A percentile compares a stretch with the other conserved stretches of the same genome.
Evolutionary conservation across 495 filamentous ascomycete species (phyloP).

Genomic region (Lasiosphaeria hispida): DNA sequence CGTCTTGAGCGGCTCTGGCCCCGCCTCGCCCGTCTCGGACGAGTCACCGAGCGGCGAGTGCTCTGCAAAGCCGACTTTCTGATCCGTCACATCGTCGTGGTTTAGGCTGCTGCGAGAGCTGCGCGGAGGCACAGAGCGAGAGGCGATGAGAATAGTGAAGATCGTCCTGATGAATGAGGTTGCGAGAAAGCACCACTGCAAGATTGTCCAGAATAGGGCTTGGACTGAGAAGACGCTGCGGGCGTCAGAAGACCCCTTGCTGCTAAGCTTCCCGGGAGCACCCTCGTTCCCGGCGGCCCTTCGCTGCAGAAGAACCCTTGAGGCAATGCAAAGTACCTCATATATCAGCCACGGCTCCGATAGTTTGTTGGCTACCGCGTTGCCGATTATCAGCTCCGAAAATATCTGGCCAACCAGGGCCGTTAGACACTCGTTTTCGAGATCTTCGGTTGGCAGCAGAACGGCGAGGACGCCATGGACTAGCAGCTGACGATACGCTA

Average conservation of each 20-base stretch:
- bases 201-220: constrained; percentile 61
- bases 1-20: constrained; percentile 47
- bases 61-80: constrained; percentile 12
- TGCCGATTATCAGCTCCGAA: constrained; percentile 80
- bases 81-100: constrained; percentile 18
- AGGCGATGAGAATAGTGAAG: constrained; percentile 46
- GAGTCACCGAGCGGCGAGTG: constrained; percentile 2
- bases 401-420: constrained; percentile 80
- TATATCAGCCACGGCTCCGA: constrained; percentile 86
- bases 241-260: constrained; percentile 10
- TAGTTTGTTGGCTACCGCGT: constrained; percentile 68
- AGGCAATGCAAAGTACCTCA: constrained; percentile 65
- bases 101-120: constrained; percentile 16
- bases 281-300: constrained; percentile 14
- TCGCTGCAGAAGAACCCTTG: constrained; percentile 25
- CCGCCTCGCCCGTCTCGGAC: constrained; percentile 14
- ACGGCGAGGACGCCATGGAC: constrained; percentile 75
- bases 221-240: constrained; percentile 33
- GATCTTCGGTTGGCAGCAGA: constrained; percentile 85
- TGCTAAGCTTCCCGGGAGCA: constrained; percentile 4
- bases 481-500: constrained; percentile 74
- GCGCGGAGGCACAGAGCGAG: constrained; percentile 53
- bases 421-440: constrained; percentile 80
- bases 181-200: constrained; percentile 67
- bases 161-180: constrained; percentile 64